Conservation (phyloP, 2,329 filamentous ascomycete species). For the Talaromyces sp. region DNA sequence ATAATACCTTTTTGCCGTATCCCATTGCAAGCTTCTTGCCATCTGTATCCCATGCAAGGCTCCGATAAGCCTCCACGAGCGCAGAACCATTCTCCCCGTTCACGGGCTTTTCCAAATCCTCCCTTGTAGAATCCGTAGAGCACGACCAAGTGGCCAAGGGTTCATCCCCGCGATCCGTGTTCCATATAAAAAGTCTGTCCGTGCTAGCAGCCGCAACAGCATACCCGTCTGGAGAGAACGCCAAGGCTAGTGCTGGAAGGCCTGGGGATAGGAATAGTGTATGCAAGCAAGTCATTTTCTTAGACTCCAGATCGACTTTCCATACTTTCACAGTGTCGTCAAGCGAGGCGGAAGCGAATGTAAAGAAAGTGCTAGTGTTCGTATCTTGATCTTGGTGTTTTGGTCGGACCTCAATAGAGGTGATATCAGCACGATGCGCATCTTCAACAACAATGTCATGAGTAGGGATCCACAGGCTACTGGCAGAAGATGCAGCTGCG, state of each 20-base stretch:
- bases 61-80: constrained; percentile 30
- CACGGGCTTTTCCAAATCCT: constrained; percentile 24
- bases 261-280: constrained; percentile 32
- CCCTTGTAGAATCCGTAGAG: constrained; percentile 29
- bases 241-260: constrained; percentile 36
- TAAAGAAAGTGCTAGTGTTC: constrained; percentile 23
- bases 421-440: constrained; percentile 41
- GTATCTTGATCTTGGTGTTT: constrained; percentile 26
- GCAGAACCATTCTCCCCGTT: constrained; percentile 34
- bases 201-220: constrained; percentile 42
- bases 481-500: constrained; percentile 34
- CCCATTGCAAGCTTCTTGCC: constrained; percentile 51
- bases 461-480: constrained; percentile 43
- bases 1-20: constrained; percentile 44
- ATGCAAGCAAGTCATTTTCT: constrained; percentile 34
- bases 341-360: constrained; percentile 43
- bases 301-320: constrained; percentile 36
- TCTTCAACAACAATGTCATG: constrained; percentile 36
- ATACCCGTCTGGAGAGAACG: constrained; percentile 46
- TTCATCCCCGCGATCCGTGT: constrained; percentile 40
- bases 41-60: constrained; percentile 50
- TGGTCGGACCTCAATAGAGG: constrained; percentile 39
- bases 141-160: constrained; percentile 39
- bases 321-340: constrained; percentile 44
- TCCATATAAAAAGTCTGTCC: constrained; percentile 44